Percentiles rank a stretch among this genome's conserved stretches.
phyloP scores from a whole-genome alignment of 768 basidiomycete genomes.

The Phlebiopsis gigantea region DNA sequence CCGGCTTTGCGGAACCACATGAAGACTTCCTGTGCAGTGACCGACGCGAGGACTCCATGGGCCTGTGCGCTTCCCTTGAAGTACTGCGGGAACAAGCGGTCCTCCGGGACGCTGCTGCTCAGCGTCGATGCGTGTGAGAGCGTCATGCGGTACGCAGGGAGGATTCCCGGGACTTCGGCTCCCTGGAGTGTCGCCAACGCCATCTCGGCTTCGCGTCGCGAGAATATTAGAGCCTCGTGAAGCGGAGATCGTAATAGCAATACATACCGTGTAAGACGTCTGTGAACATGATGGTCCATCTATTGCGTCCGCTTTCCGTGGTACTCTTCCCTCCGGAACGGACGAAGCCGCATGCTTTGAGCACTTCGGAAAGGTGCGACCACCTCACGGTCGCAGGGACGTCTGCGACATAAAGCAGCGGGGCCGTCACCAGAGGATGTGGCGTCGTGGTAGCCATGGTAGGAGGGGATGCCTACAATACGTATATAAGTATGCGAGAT shows the following conservation, averaged over 20 bases:
- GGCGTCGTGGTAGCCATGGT: not conserved
- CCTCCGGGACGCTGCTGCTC: not conserved
- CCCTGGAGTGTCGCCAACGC: slow-evolving; percentile 8
- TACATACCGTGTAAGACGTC: slow-evolving; percentile 1
- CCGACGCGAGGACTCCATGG: not conserved
- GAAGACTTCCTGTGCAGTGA: not conserved
- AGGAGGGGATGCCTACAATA: not conserved
- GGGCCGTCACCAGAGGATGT: slow-evolving; percentile 1
- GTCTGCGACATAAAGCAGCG: slow-evolving; percentile 1
- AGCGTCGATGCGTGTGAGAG: slow-evolving; percentile 1
- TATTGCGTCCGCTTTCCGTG: not conserved
- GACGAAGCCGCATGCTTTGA: not conserved
- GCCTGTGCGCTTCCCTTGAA: not conserved
- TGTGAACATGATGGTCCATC: not conserved
- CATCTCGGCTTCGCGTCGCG: slow-evolving; percentile 4
- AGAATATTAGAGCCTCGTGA: not conserved
- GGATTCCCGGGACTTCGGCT: not conserved
- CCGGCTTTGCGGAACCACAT: slow-evolving; percentile 4
- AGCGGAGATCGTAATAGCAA: not conserved
- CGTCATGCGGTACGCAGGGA: not conserved
- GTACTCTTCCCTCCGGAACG: not conserved
- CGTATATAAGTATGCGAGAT: not conserved
- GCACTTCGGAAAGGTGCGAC: not conserved
- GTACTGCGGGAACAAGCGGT: slow-evolving; percentile 6
- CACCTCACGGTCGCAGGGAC: not conserved